Evolutionary conservation across 1,139 yeast species (phyloP), one percentile per base, ranked within the genome.

Genomic region (Yamadazyma epiphylla): DNA sequence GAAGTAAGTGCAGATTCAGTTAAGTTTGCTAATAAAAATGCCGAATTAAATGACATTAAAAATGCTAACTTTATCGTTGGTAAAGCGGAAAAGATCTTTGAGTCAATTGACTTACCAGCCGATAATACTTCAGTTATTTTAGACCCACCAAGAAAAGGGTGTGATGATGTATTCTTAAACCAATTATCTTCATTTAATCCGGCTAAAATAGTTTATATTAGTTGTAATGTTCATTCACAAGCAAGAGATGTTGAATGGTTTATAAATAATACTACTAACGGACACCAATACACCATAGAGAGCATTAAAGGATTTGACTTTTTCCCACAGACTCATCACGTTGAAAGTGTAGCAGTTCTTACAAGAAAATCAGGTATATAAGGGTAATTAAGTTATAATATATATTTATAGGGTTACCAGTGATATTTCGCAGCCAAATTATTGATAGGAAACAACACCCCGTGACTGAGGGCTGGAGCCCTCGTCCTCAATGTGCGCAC

Each of bases 311-410:
- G 98, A 1, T 91, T 91, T 58, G 98, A 91, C 58, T 89, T 91
- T 60, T 91, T 91, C 68, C 98, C 98, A 3, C 97, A 89, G 56
- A 91, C 98, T 0, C 95, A 91, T 51, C 98, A 91, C 53, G 97
- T 91, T 31, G 98, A 91, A 58, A 80, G 95, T 53, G 94, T 89
- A 19, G 95, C 96, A 7, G 96, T 91, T 5, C 64, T 91, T 42
- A 17, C 32, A 15, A 9, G 21, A n/a, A 19, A 4, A 7, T 17
- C 9, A 17, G 25, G 19, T 24, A 25, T 15, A 10, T 9, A 12
- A 15, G 17, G 15, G 11, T 12, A 13, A 12, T 6, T 23, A 11
- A 23, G 6, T 12, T 8, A 24, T 14, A 19, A 9, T 24, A 24
- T 14, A 11, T 24, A 24, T 24, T 15, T 13, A 16, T 24, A n/a